A percentile compares a stretch with the other conserved stretches of the same genome.
Evolutionary conservation across 495 filamentous ascomycete genomes (phyloP).

Genomic region (Aspergillus olivimuriae): DNA sequence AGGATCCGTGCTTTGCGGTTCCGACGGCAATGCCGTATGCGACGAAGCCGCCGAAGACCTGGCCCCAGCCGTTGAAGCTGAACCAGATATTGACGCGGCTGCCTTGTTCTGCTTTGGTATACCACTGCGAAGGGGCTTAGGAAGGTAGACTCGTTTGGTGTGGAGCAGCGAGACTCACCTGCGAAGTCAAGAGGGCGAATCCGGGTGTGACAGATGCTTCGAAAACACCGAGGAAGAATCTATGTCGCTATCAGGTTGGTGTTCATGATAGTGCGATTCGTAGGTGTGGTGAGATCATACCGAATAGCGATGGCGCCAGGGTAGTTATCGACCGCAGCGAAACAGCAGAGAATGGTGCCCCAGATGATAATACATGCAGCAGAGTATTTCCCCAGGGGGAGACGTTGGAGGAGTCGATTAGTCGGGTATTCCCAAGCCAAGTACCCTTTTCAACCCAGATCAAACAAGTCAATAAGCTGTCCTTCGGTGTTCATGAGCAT

Average conservation of each 20-base stretch:
- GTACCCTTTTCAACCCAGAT: slow-evolving; percentile 35
- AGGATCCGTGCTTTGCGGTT: slow-evolving; percentile 42
- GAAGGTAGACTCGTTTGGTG: no score
- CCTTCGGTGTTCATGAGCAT: no score
- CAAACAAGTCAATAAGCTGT: no score
- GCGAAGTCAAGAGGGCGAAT: slow-evolving; percentile 56
- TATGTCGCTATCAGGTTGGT: neutral
- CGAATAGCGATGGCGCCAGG: slow-evolving; percentile 49
- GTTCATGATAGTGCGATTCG: neutral
- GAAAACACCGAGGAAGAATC: slow-evolving; percentile 52
- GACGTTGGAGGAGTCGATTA: slow-evolving; percentile 50
- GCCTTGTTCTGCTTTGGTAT: slow-evolving; percentile 54
- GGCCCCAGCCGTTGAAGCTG: slow-evolving; percentile 55
- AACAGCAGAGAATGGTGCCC: slow-evolving; percentile 49
- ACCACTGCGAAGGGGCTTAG: slow-evolving; percentile 52
- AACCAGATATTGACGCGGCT: slow-evolving; percentile 56
- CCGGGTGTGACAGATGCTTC: slow-evolving; percentile 59
- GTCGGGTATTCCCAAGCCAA: slow-evolving; percentile 61
- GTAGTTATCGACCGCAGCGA: slow-evolving; percentile 44
- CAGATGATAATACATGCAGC: slow-evolving; percentile 51
- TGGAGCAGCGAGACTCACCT: slow-evolving; percentile 31
- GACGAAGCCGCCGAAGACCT: slow-evolving; percentile 56
- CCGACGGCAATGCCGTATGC: slow-evolving; percentile 61
- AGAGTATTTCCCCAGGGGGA: slow-evolving; percentile 56
- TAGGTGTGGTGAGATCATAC: neutral